Base-by-base conservation (phyloP, 2,329 filamentous ascomycete species). In the Keithomyces neogunnii region DNA sequence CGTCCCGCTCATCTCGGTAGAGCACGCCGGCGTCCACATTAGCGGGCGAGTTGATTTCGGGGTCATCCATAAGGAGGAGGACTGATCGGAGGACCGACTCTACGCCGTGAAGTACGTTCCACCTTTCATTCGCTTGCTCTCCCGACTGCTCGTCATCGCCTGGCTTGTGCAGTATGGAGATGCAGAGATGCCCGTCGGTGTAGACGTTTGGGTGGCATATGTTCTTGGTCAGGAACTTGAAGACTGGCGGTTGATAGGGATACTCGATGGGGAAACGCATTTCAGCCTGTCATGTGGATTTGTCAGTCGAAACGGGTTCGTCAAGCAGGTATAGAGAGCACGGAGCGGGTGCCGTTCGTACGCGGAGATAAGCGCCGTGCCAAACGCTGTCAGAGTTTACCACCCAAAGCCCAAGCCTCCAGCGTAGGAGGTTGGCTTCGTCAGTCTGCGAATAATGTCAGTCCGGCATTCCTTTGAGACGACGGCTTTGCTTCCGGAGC, bases 151-250 rank as follows among this genome's bases (percentile, higher is more conserved):
- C 82, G 64, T 97, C 92, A 55, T 96, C 89, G 58, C 93, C 93
- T 0, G 93, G 90, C 19, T 82, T 80, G 69, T 99, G 92, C 9
- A 99, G 82, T 62, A 99, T 99, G 45, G 91, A 96, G 66, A 99
- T 97, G 74, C 93, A 97, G 44, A 97, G 80, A 59, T 85, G 85
- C 61, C 92, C 92, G 66, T 96, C 88, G 5, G 82, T 72, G 72
- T 97, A 97, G 63, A 99, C 85, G 67, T 99, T 99, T 3, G 92
- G 92, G 67, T 99, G 92, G 71, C 83, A 89, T 56, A 97, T 85
- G 13, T 87, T 83, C 35, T 78, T 79, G 28, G 74, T 72, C 19
- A 82, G 67, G 71, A 99, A 97, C 57, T 85, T 85, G 75, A 99
- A 97, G 51, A 85, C 86, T 30, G 92, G 92, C 31, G 92, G 92